These are phyloP conservation scores for Byssothecium circinans DNA, from an alignment of 2,329 filamentous ascomycete genomes.

Conservation along the genomic window DNA sequence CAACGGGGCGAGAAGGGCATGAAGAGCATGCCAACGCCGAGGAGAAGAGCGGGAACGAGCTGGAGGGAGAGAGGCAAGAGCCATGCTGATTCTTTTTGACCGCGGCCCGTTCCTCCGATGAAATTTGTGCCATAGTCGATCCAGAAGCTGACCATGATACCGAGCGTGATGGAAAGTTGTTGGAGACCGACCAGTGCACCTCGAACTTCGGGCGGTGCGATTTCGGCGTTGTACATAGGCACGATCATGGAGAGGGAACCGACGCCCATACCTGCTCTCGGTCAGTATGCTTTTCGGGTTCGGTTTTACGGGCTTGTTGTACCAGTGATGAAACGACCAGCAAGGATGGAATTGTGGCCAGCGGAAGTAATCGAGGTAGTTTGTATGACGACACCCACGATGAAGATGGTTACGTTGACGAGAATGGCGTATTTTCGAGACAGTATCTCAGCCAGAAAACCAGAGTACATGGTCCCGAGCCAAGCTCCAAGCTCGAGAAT, in stretches of 20 bases:
- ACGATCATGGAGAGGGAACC: conserved; percentile 70
- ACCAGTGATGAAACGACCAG: conserved; percentile 69
- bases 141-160: conserved; percentile 63
- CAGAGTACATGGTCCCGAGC: conserved; percentile 71
- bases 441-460: conserved; percentile 69
- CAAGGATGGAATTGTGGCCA: conserved; percentile 65
- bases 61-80: conserved; percentile 73
- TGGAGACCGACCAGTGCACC: conserved; percentile 67
- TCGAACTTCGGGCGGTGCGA: conserved; percentile 63
- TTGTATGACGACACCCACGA: conserved; percentile 70
- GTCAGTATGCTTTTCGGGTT: conserved; percentile 15
- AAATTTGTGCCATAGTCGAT: conserved; percentile 56
- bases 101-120: conserved; percentile 57
- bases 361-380: conserved; percentile 58
- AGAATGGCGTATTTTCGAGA: conserved; percentile 72
- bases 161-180: conserved; percentile 62
- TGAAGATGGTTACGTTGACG: conserved; percentile 67
- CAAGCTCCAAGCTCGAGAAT: conserved; percentile 78
- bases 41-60: conserved; percentile 65
- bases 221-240: conserved; percentile 53
- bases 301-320: conserved; percentile 2
- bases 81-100: conserved; percentile 71
- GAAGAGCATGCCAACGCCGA: conserved; percentile 72
- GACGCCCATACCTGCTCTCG: conserved; percentile 62
- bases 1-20: conserved; percentile 80